These are phyloP conservation scores for Rhytidiadelphus loreus DNA, from an alignment of 225 moss, liverwort and hornwort genomes.

Conservation along the genomic window DNA sequence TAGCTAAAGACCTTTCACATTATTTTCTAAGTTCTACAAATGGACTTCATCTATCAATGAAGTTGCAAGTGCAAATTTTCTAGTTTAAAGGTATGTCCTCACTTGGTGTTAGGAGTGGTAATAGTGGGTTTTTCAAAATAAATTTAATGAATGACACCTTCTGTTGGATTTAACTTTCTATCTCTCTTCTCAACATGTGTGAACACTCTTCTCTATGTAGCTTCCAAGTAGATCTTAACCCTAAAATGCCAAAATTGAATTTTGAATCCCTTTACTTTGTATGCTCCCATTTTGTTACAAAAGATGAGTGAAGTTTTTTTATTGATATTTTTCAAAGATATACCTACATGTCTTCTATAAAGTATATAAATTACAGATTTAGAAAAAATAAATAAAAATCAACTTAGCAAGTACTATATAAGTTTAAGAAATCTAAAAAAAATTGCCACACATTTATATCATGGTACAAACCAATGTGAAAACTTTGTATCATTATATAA, in stretches of 20 bases:
- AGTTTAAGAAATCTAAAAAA: neutral
- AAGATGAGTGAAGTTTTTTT: neutral
- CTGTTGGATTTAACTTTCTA: neutral
- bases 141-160: neutral
- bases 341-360: neutral
- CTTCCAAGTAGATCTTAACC: neutral
- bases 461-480: neutral
- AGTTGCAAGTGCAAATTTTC: neutral
- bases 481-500: too few relatives aligned
- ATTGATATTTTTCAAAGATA: neutral
- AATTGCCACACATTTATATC: neutral
- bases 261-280: neutral
- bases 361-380: rapidly evolving
- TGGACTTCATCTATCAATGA: neutral
- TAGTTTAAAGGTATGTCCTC: neutral
- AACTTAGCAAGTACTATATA: too few relatives aligned
- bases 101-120: neutral
- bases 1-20: neutral
- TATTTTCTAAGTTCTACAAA: neutral
- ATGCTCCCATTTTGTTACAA: neutral
- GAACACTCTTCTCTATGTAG: neutral
- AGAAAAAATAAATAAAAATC: neutral
- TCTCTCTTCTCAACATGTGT: neutral
- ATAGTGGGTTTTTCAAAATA: neutral
- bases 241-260: neutral